Conservation (phyloP, 2,329 filamentous ascomycete genomes). For the Arthrobotrys conoides region DNA sequence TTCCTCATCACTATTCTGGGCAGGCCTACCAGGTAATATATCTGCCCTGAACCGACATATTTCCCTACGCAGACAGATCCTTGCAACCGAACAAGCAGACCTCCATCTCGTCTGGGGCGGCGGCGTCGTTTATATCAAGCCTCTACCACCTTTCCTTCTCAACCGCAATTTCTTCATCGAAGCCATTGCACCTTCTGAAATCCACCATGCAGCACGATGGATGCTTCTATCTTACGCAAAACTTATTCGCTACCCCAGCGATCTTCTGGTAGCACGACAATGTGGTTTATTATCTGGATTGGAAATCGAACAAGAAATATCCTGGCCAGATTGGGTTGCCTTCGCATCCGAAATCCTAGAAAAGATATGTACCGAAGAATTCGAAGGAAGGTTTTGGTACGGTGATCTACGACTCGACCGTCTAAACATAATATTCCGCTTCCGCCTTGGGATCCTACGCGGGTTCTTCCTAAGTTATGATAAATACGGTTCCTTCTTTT, state of each 20-base stretch:
- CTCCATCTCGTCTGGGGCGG: constrained; percentile 66
- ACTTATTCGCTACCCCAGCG: constrained; percentile 66
- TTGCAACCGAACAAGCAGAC: constrained; percentile 66
- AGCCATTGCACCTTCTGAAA: neutral
- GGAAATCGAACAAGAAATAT: neutral
- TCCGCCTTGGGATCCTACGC: neutral
- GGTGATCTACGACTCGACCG: constrained; percentile 17
- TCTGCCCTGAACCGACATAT: constrained; percentile 2
- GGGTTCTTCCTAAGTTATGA: constrained; percentile 19
- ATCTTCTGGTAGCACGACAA: constrained; percentile 66
- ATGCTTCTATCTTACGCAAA: constrained; percentile 66
- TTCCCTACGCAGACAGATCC: constrained; percentile 63
- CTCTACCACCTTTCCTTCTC: constrained; percentile 65
- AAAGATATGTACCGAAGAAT: constrained; percentile 2
- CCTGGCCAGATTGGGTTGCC: constrained; percentile 10
- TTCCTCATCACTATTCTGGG: constrained; percentile 7
- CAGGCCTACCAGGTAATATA: constrained; percentile 14
- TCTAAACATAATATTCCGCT: constrained; percentile 11
- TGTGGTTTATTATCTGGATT: constrained; percentile 63
- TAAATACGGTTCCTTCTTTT: constrained; percentile 26
- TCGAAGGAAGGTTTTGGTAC: constrained; percentile 21
- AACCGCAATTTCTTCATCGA: constrained; percentile 63
- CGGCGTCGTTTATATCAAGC: constrained; percentile 65
- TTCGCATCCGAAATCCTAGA: neutral
- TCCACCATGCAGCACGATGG: constrained; percentile 64